Percentiles rank a stretch among this genome's conserved stretches.
Conservation (phyloP, 352 stramenopile species). For the Phytophthora fragariae region DNA sequence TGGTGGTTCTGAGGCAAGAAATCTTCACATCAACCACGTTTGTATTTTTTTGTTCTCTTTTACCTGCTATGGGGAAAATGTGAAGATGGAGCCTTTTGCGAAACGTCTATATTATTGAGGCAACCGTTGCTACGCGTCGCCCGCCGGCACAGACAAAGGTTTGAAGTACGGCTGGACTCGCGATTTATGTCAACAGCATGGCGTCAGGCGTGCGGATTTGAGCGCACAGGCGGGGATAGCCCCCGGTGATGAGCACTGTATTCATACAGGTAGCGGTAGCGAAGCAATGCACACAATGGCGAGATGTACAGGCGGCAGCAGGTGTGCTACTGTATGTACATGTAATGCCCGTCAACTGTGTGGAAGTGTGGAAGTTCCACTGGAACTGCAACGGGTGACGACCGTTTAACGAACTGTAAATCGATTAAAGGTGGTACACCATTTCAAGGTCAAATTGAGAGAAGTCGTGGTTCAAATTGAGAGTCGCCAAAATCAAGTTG, state of each 20-base stretch:
- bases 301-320: not conserved
- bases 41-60: too few species aligned
- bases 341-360: not conserved
- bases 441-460: too few species aligned
- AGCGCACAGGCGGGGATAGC: not conserved
- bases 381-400: not conserved
- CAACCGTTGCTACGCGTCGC: not conserved
- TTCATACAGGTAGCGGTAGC: not conserved
- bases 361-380: not conserved
- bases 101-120: too few species aligned
- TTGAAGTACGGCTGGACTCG: conserved; percentile 2
- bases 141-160: not conserved
- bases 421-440: not conserved
- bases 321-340: not conserved
- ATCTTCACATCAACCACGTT: too few species aligned
- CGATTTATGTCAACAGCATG: conserved; percentile 7
- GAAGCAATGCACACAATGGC: not conserved
- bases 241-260: not conserved
- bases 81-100: too few species aligned
- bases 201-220: conserved; percentile 4
- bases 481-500: too few species aligned
- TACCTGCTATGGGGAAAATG: too few species aligned
- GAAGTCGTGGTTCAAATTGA: too few species aligned
- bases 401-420: not conserved
- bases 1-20: too few species aligned